A percentile compares a stretch with the other conserved stretches of the same genome.
Conservation (phyloP, 2,329 filamentous ascomycete genomes). For the Ilyonectria sp. region DNA sequence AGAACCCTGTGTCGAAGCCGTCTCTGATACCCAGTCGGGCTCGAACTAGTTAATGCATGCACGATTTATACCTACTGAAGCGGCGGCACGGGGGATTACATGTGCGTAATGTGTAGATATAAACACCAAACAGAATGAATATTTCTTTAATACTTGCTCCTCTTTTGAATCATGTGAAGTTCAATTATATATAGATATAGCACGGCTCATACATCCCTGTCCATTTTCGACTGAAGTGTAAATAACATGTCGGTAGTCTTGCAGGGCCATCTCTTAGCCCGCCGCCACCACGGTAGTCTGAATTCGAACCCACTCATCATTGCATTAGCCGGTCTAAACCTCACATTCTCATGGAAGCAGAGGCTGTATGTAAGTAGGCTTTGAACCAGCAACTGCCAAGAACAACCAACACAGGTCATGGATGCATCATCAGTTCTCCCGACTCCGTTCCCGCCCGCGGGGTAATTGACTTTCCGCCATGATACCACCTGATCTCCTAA, state of each 20-base stretch:
- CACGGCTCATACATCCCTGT: no score
- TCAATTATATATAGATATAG: no score
- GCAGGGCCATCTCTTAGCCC: no score
- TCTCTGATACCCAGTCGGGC: not conserved
- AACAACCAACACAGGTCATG: not conserved
- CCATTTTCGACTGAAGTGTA: no score
- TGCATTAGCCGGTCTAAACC: not conserved
- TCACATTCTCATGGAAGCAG: not conserved
- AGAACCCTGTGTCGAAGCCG: not conserved
- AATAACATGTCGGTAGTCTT: no score
- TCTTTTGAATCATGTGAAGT: not conserved
- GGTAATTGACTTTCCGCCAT: slow-evolving; percentile 6
- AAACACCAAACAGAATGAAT: slow-evolving; percentile 27
- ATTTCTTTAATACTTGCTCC: not conserved
- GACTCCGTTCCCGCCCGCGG: slow-evolving; percentile 23
- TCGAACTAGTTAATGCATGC: slow-evolving; percentile 22
- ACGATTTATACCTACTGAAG: slow-evolving; percentile 27
- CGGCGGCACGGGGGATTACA: slow-evolving; percentile 6
- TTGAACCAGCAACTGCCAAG: not conserved
- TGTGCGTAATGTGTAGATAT: slow-evolving; percentile 33
- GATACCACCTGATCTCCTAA: slow-evolving; percentile 10
- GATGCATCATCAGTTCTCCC: not conserved
- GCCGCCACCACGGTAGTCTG: no score
- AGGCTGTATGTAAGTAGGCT: not conserved
- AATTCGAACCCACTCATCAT: no score